A percentile compares a stretch with the other conserved stretches of the same genome.
phyloP scores from a whole-genome alignment of 2,329 filamentous ascomycete species.

The Ophiostoma tasmaniense region DNA sequence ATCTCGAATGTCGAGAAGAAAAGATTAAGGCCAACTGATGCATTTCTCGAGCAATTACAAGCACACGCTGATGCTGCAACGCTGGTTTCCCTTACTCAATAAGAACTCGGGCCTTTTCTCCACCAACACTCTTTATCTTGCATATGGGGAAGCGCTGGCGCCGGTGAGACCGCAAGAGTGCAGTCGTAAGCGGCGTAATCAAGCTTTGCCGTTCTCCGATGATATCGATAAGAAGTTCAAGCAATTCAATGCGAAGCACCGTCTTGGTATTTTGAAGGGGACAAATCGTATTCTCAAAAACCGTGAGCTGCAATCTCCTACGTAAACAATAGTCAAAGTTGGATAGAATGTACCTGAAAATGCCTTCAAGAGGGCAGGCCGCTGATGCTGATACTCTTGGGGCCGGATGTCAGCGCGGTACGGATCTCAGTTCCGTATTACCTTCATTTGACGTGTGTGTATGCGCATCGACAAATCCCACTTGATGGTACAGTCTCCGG shows the following conservation, averaged over 20 bases:
- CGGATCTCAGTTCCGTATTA: neutral
- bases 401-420: neutral
- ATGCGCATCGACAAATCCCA: neutral
- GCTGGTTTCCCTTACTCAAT: neutral
- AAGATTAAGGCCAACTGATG: too few relatives aligned
- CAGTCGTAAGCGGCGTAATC: neutral
- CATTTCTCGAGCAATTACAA: neutral
- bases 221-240: neutral
- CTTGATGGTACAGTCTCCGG: neutral
- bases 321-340: too few relatives aligned
- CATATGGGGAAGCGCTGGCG: neutral
- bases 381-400: neutral
- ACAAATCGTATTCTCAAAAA: too few relatives aligned
- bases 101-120: neutral
- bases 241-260: neutral
- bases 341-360: neutral
- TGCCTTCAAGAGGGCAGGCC: too few relatives aligned
- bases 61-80: neutral
- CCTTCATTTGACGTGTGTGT: neutral
- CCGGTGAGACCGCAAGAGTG: neutral
- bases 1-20: too few relatives aligned
- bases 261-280: neutral
- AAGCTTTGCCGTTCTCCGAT: neutral
- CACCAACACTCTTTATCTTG: neutral
- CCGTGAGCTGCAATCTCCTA: too few relatives aligned